These are phyloP conservation scores for Ophiocordyceps camponoti-saundersi DNA, from an alignment of 2,329 filamentous ascomycete species.

Conservation along the genomic window DNA sequence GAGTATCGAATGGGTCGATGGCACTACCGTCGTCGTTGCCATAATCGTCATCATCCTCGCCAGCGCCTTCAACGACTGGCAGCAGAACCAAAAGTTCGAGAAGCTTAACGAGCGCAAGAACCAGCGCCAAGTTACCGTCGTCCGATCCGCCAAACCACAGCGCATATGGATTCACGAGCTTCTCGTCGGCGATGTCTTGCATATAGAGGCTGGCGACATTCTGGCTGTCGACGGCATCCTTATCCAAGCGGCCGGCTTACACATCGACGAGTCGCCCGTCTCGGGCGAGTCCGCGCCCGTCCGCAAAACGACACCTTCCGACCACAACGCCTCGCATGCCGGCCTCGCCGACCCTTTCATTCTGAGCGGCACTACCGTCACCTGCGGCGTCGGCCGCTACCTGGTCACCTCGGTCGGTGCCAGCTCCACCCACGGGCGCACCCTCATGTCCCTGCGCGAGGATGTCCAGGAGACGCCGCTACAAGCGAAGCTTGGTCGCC, in stretches of 20 bases:
- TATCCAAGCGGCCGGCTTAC: conserved; percentile 31
- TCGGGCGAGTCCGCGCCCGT: conserved; percentile 62
- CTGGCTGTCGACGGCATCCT: conserved; percentile 56
- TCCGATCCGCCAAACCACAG: conserved; percentile 55
- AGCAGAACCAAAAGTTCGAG: conserved; percentile 67
- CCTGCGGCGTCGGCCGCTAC: conserved; percentile 60
- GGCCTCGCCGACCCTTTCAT: conserved; percentile 55
- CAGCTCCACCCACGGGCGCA: conserved; percentile 61
- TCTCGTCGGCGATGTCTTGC: conserved; percentile 56
- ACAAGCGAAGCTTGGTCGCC: conserved; percentile 58
- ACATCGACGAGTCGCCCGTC: conserved; percentile 60
- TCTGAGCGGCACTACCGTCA: conserved; percentile 61
- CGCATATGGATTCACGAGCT: conserved; percentile 57
- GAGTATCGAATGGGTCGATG: conserved; percentile 65
- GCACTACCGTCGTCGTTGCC: conserved; percentile 61
- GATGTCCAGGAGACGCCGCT: conserved; percentile 63
- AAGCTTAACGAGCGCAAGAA: conserved; percentile 70
- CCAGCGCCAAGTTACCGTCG: conserved; percentile 54
- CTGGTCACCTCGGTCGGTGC: conserved; percentile 59
- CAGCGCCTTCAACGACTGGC: conserved; percentile 66
- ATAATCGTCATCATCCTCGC: conserved; percentile 62
- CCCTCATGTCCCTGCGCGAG: conserved; percentile 61
- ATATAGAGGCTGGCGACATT: conserved; percentile 56
- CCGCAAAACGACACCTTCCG: conserved; percentile 42
- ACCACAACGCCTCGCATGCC: conserved; percentile 39